Base-by-base conservation (phyloP, 495 filamentous ascomycete genomes). In the Penicillium coffeae region DNA sequence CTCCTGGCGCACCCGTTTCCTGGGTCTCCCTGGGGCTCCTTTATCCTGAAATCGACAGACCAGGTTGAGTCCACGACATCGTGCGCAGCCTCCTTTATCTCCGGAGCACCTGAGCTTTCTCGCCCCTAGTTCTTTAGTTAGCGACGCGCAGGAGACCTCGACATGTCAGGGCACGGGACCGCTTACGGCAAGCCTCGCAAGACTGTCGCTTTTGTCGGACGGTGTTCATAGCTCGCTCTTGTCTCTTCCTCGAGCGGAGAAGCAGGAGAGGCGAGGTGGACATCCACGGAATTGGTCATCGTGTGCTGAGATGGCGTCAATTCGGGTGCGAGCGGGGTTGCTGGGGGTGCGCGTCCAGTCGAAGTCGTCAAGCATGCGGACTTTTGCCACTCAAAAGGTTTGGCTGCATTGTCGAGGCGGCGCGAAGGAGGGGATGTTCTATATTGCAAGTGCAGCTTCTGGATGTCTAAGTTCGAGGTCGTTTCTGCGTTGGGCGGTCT, bases 61-160 rank as follows among this genome's bases (percentile, higher is more conserved):
- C 30, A 63, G 22, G 25, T 45, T 45, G 4, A 60, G 21, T 14
- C 47, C 35, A 0, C 45, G 47, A 30, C 60, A 63, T 14, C 60
- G 50, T 19, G 60, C 57, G 40, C 60, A 63, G 8, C 60, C 60
- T 8, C 36, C 57, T 35, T 57, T 60, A 35, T 63, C 60, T 2
- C 60, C 60, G 21, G 60, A 63, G 51, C 60, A 63, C 52, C 54
- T 48, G 27, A 63, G 57, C 48, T 63, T 63, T 19, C 60, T 54
- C 0, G 60, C 21, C 13, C 60, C 60, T 63, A n/a, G n/a, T 7
- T 25, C n/a, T 7, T 7, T 15, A 21, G 32, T 50, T 30, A 33
- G 27, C 9, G 9, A 15, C 15, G 34, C 8, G 7, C 10, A n/a
- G 5, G 15, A 16, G 12, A 20, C 12, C 6, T 8, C 19, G 3